Evolutionary conservation across 2,329 filamentous ascomycete genomes (phyloP), one percentile per base, ranked within the genome.

Genomic region (Hymenoscyphus salicellus): DNA sequence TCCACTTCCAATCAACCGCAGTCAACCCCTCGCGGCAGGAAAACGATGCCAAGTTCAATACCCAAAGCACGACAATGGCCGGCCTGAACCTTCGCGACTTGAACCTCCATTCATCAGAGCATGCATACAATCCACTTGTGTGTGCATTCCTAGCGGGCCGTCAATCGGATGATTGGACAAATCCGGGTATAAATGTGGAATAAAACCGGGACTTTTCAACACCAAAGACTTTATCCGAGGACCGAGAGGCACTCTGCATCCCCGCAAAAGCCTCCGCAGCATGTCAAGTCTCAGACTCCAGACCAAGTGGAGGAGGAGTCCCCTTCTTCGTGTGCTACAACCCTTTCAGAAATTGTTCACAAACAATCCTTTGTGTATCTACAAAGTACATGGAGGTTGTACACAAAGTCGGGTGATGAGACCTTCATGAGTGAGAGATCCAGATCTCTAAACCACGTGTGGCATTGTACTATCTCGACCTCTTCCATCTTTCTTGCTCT

Each of bases 211-310:
- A 32, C 52, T 55, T 32, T 36, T 56, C 43, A 55, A 26, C 26
- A 61, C 26, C 43, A 55, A 7, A 32, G 32, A 55, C 43, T 61
- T 61, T 61, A 61, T 61, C 60, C 60, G 60, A 43, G 58, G 43
- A 52, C 58, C 58, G 58, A 60, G n/a, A 61, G 28, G 32, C 60
- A 61, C 46, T n/a, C 36, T 61, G 60, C 60, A 49, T 14, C 36
- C 14, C 36, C 36, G 46, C 46, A 52, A 52, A 61, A 32, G 32
- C 23, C 60, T 61, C 60, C 49, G 60, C 60, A 61, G 60, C 60
- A 61, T 55, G 30, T 56, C 55, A 32, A 20, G 46, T 52, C 46
- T 60, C 58, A 52, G 28, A 17, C 28, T 33, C 41, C 43, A 20
- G n/a, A 23, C 58, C 57, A 38, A 23, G 43, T 60, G 46, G 46